Percentiles rank a stretch among this genome's conserved stretches.
These are phyloP conservation scores for Plasmopara halstedii DNA, from an alignment of 352 stramenopile species.

Conservation along the genomic window DNA sequence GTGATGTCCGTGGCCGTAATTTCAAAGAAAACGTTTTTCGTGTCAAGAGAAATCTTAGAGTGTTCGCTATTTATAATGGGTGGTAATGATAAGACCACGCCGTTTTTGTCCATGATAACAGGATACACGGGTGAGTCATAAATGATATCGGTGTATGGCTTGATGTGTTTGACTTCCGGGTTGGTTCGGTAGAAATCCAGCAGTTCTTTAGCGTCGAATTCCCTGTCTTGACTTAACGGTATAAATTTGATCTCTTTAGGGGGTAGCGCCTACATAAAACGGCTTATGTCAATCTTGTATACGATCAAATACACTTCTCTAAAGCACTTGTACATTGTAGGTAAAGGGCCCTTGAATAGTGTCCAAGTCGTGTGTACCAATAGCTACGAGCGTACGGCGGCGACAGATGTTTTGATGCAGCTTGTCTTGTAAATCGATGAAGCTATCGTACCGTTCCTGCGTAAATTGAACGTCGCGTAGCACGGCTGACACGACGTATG, in stretches of 20 bases:
- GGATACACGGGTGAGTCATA: slow-evolving; percentile 98
- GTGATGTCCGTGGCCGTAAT: slow-evolving; percentile 99
- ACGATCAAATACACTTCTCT: not conserved
- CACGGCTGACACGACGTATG: slow-evolving; percentile 97
- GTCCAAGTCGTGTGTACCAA: slow-evolving; percentile 99
- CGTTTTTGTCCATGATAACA: slow-evolving; percentile 94
- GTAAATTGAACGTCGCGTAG: slow-evolving; percentile 95
- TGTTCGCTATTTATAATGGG: slow-evolving; percentile 99
- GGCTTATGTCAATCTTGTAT: not conserved
- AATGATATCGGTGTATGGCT: slow-evolving; percentile 99
- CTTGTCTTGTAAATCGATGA: slow-evolving; percentile 99
- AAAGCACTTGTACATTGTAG: slow-evolving; percentile 55
- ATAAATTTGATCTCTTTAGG: slow-evolving; percentile 96
- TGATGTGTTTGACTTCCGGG: slow-evolving; percentile 95
- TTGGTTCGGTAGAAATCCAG: slow-evolving; percentile 96
- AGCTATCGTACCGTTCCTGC: slow-evolving; percentile 94
- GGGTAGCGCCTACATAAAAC: slow-evolving; percentile 62
- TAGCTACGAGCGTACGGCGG: slow-evolving; percentile 97
- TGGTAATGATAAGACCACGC: slow-evolving; percentile 95
- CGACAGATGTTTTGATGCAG: slow-evolving; percentile 99
- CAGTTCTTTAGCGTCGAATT: slow-evolving; percentile 93
- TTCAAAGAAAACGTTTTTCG: slow-evolving; percentile 99
- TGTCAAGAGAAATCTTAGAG: slow-evolving; percentile 95
- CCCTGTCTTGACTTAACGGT: slow-evolving; percentile 86
- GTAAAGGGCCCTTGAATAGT: slow-evolving; percentile 92